Percentiles rank a stretch among this genome's conserved stretches.
Evolutionary conservation across 345 rosid species (phyloP).

Genomic region (Eucalyptus sp.): DNA sequence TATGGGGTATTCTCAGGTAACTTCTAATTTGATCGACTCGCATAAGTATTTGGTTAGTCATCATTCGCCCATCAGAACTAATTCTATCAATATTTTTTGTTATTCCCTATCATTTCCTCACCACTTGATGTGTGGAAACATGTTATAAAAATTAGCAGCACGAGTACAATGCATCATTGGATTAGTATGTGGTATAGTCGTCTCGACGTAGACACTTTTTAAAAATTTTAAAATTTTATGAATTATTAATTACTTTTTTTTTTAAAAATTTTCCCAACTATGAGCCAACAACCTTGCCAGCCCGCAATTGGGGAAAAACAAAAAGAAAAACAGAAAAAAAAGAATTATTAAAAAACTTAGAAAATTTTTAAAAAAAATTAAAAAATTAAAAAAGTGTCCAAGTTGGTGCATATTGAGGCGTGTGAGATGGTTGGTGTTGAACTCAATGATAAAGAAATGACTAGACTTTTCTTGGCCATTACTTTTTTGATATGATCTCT

Average conservation of each 20-base stretch:
- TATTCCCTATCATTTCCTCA: background rate
- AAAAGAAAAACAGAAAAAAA: too few species aligned
- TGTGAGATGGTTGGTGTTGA: rapidly evolving
- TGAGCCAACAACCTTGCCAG: background rate
- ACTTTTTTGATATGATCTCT: background rate
- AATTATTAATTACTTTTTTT: too few species aligned
- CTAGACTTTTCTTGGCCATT: background rate
- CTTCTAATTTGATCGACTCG: background rate
- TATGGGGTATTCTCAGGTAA: background rate
- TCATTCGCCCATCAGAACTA: slow-evolving; percentile 8
- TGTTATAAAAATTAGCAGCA: background rate
- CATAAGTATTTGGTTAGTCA: background rate
- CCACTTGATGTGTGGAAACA: background rate
- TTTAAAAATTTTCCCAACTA: background rate
- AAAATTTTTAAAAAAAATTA: too few species aligned
- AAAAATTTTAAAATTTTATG: rapidly evolving
- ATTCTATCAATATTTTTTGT: background rate
- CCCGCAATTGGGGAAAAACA: background rate
- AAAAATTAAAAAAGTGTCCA: too few species aligned
- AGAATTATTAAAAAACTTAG: too few species aligned
- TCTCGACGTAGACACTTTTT: rapidly evolving
- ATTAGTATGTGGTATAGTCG: rapidly evolving
- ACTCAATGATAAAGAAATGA: background rate
- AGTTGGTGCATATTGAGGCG: too few species aligned
- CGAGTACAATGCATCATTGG: background rate